phyloP scores from a whole-genome alignment of 495 filamentous ascomycete genomes.

The Podospora pseudopauciseta region DNA sequence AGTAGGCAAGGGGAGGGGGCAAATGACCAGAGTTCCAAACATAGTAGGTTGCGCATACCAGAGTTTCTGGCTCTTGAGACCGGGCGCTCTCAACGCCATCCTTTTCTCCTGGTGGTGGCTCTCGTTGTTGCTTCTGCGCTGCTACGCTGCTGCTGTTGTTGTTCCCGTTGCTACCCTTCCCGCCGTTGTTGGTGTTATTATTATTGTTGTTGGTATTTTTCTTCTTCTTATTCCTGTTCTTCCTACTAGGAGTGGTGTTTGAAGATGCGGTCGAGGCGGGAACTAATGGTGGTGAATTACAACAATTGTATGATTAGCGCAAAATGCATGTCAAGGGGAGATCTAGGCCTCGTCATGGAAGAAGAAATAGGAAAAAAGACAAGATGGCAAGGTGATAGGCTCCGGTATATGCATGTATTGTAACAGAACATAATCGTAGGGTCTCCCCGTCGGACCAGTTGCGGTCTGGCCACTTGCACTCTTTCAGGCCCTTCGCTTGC shows the following conservation, averaged over 20 bases:
- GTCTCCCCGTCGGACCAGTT: neutral
- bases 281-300: slow-evolving; percentile 10
- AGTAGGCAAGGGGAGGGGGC: neutral
- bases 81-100: slow-evolving; percentile 36
- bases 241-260: slow-evolving; percentile 15
- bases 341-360: slow-evolving; percentile 7
- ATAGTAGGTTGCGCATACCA: slow-evolving; percentile 25
- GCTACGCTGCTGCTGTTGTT: neutral
- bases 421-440: neutral
- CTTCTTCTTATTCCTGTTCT: slow-evolving; percentile 54
- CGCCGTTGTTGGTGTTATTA: slow-evolving; percentile 39
- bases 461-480: slow-evolving; percentile 14
- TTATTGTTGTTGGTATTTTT: slow-evolving; percentile 60
- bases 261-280: slow-evolving; percentile 13
- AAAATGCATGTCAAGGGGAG: slow-evolving; percentile 4
- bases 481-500: slow-evolving; percentile 4
- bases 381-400: neutral
- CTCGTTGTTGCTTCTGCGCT: slow-evolving; percentile 2
- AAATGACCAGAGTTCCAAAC: slow-evolving; percentile 15
- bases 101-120: slow-evolving; percentile 23
- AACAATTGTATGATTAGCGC: slow-evolving; percentile 25
- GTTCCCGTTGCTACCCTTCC: slow-evolving; percentile 16
- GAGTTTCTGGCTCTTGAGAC: slow-evolving; percentile 30
- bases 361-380: slow-evolving; percentile 6
- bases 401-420: neutral